Evolutionary conservation across 148 eudicot genomes (phyloP), one percentile per base, ranked within the genome.

Genomic region (Fagopyrum esculentum): DNA sequence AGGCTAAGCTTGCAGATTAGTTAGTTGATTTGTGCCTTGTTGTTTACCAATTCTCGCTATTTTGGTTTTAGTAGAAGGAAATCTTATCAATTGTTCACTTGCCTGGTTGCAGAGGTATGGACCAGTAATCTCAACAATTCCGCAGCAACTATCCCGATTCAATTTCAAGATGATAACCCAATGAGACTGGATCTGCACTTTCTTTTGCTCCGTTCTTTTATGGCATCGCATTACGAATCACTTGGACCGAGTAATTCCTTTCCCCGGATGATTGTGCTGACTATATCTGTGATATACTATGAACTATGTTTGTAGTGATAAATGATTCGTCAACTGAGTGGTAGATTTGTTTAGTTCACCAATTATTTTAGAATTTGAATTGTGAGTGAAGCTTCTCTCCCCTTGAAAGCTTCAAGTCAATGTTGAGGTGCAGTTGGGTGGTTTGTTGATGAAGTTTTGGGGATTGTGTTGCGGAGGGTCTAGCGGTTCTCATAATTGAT

Each of bases 91-190:
- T 35, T 48, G 9, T 54, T 15, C 63, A 71, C 69, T 74, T 84
- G 69, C 44, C 16, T 81, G 55, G 46, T 78, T 85, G 78, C 98
- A 95, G 98, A 90, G 97, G 86, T 95, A 95, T 80, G 97, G 98
- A 64, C 97, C 97, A 12, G 96, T 95, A 22, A 92, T 95, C 79
- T 95, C 98, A 12, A 92, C 93, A 69, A 95, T 95, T 50, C 98
- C 98, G 1, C 98, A 95, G 83, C 98, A 95, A 83, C 85, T 92
- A 72, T 95, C 98, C 4, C 84, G 98, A 82, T 87, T 95, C 77
- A 93, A 90, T 50, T 95, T 92, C 96, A 90, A 92, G 86, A 95
- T 95, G 98, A 87, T 93, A 61, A 86, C 86, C 61, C 78, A 73
- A 52, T 86, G 82, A 88, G 45, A 64, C 8, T 64, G 45, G 40